Base-by-base conservation (phyloP, 441 rosid genomes). In the Manihot esculenta region DNA sequence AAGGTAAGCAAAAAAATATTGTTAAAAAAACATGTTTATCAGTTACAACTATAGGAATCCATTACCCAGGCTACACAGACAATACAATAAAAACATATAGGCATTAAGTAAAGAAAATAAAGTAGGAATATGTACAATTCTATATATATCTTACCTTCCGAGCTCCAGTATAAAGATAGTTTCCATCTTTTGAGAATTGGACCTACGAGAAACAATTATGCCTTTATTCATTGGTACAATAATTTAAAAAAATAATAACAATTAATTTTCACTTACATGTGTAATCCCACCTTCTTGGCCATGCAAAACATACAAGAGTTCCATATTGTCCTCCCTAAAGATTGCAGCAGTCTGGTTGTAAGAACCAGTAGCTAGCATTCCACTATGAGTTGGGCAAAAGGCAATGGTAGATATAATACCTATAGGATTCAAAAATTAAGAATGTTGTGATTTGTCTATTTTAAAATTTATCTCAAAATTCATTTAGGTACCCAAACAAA, bases 221-320 rank as follows among this genome's bases (percentile, higher is more conserved):
- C 63, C 47, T 35, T 68, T 13, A 73, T 70, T 75, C 38, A 58
- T 70, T 64, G 60, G 72, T 50, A 58, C 14, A 18, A 70, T n/a
- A 68, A 55, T 68, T 57, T 68, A 64, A 60, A 62, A 33, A 65
- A 45, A 33, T 41, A 65, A 50, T 57, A 30, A 65, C 23, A 71
- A 70, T 20, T 26, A 75, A 54, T 70, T 50, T 18, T 66, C 72
- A 81, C 89, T 88, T 85, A 94, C 98, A 78, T 91, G 99, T 30
- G 98, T 95, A 74, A 95, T 71, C 45, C 98, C 99, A 60, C 97
- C 97, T 84, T 89, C 93, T 78, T 95, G 99, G 66, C 99, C 98
- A 79, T 92, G 97, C 74, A 95, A 82, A 79, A 95, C 80, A 57
- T 92, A 95, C 26, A 92, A 76, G 42, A 88, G 92, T 82, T 95